phyloP scores from a whole-genome alignment of 129 eudicot species.

The Pittosporum tobira region DNA sequence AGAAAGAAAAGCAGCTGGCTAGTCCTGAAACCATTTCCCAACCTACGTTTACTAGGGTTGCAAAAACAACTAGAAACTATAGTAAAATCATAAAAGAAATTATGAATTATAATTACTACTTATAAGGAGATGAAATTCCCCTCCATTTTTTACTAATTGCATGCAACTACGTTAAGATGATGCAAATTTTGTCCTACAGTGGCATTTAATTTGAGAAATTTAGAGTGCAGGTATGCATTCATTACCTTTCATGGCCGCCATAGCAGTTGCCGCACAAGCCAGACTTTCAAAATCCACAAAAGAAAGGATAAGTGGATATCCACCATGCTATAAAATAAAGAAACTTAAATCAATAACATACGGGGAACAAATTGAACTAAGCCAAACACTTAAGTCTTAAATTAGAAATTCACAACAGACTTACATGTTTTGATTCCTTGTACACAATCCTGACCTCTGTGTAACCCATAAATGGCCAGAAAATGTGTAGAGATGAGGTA shows the following conservation, averaged over 20 bases:
- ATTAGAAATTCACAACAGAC: conserved; percentile 6
- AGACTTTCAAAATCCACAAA: conserved; percentile 48
- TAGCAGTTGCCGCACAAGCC: conserved; percentile 62
- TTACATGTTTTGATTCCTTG: conserved; percentile 65
- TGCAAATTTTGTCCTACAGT: no score
- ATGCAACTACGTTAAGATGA: no score
- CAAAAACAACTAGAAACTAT: not conserved
- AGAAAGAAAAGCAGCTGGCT: no score
- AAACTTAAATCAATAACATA: not conserved
- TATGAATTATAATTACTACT: not conserved
- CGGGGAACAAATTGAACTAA: not conserved
- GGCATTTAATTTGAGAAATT: no score
- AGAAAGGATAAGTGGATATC: conserved; percentile 55
- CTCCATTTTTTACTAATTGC: no score
- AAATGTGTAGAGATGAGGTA: conserved; percentile 36
- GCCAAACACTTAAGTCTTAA: not conserved
- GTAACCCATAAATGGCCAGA: conserved; percentile 71
- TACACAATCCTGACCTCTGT: conserved; percentile 56
- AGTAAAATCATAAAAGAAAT: not conserved
- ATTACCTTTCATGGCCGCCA: conserved; percentile 62
- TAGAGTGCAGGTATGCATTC: no score
- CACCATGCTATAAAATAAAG: conserved; percentile 38
- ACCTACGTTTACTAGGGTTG: no score
- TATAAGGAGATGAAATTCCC: no score
- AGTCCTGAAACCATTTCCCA: no score